A percentile compares a stretch with the other conserved stretches of the same genome.
phyloP scores from a whole-genome alignment of 441 rosid species.

The Erodium texanum region DNA sequence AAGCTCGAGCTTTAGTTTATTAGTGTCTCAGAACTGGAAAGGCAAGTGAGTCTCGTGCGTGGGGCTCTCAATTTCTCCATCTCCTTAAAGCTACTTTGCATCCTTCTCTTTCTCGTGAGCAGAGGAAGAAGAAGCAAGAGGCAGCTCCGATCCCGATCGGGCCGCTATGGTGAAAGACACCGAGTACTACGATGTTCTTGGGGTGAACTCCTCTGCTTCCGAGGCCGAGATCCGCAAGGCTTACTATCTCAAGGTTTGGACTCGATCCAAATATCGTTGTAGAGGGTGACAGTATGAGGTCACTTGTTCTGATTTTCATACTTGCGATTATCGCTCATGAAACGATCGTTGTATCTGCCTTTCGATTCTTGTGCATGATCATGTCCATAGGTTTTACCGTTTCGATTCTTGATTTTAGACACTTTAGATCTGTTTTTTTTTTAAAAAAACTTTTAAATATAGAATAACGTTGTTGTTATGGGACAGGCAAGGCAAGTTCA shows the following conservation, averaged over 20 bases:
- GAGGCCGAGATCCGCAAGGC: constrained; percentile 86
- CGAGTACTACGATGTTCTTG: constrained; percentile 83
- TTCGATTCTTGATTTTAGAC: too few species aligned
- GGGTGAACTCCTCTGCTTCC: constrained; percentile 63
- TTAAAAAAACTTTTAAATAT: too few species aligned
- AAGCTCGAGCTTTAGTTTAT: constrained; percentile 32
- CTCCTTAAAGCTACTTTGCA: constrained; percentile 1
- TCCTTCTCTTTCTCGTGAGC: background rate
- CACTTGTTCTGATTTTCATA: too few species aligned
- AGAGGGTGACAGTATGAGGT: too few species aligned
- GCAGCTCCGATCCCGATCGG: background rate
- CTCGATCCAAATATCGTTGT: too few species aligned
- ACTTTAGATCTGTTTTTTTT: too few species aligned
- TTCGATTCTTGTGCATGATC: too few species aligned
- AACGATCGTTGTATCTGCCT: too few species aligned
- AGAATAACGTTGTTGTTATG: constrained; percentile 14
- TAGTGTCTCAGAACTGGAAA: constrained; percentile 57
- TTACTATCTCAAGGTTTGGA: constrained; percentile 85
- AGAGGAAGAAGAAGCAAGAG: too few species aligned
- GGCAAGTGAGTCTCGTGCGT: constrained; percentile 32
- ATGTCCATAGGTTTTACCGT: too few species aligned
- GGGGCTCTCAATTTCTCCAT: constrained; percentile 19
- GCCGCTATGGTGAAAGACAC: constrained; percentile 66
- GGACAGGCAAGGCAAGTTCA: constrained; percentile 92
- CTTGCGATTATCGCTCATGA: too few species aligned